A percentile compares a stretch with the other conserved stretches of the same genome.
These are phyloP conservation scores for Mentha longifolia DNA, from an alignment of 257 asterid genomes.

Conservation along the genomic window DNA sequence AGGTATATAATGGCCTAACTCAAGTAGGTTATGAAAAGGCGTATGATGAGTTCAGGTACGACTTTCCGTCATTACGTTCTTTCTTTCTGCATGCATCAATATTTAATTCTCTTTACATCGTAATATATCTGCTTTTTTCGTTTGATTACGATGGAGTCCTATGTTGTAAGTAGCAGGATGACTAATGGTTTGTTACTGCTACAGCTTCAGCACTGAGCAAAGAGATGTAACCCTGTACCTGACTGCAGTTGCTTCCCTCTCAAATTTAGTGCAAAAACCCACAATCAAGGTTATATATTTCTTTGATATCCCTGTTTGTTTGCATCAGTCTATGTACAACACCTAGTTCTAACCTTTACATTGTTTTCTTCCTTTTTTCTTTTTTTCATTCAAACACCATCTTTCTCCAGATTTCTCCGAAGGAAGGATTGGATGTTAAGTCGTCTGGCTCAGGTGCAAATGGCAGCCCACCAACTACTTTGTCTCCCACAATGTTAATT, in stretches of 20 bases:
- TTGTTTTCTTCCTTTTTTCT: background rate
- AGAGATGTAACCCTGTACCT: slow-evolving; percentile 73
- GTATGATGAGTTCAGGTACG: slow-evolving; percentile 75
- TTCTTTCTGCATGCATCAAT: background rate
- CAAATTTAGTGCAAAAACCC: slow-evolving; percentile 75
- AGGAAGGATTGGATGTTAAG: slow-evolving; percentile 66
- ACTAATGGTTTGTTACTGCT: slow-evolving; percentile 38
- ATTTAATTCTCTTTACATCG: background rate
- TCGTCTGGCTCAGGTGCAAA: slow-evolving; percentile 85
- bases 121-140: background rate
- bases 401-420: slow-evolving; percentile 66
- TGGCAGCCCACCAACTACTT: slow-evolving; percentile 82
- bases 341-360: background rate
- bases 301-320: slow-evolving; percentile 9
- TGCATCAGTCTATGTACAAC: slow-evolving; percentile 4
- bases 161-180: slow-evolving; percentile 25
- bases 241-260: slow-evolving; percentile 78
- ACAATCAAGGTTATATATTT: slow-evolving; percentile 62
- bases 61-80: slow-evolving; percentile 11
- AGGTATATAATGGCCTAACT: slow-evolving; percentile 96
- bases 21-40: slow-evolving; percentile 88
- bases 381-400: background rate
- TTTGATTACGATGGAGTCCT: slow-evolving; percentile 22
- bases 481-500: slow-evolving; percentile 71
- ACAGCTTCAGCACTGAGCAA: slow-evolving; percentile 85